Evolutionary conservation across 768 basidiomycete species (phyloP).

Genomic region (Macrolepiota dolichaula): DNA sequence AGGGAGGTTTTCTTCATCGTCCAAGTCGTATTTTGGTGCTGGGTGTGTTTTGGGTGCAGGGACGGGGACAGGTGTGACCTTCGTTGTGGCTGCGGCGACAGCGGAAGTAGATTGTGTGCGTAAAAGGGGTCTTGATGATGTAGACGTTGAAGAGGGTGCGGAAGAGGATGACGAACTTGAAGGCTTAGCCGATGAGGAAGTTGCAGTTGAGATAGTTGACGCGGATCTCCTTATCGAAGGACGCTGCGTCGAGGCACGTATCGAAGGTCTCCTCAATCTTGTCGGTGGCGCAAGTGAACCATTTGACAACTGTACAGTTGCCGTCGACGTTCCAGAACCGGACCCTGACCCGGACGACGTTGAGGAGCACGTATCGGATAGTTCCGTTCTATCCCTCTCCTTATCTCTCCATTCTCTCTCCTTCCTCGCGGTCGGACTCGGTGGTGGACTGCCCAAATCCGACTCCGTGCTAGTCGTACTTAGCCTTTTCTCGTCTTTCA

Average conservation of each 20-base stretch:
- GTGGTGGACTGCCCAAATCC: conserved; percentile 34
- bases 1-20: conserved; percentile 82
- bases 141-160: conserved; percentile 13
- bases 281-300: neutral
- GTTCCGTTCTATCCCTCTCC: conserved; percentile 14
- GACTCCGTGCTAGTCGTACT: conserved; percentile 22
- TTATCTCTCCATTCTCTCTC: conserved; percentile 32
- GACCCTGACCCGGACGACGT: conserved; percentile 13
- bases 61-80: conserved; percentile 19
- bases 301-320: conserved; percentile 2
- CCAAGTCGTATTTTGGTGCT: conserved; percentile 58
- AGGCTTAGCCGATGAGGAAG: conserved; percentile 11
- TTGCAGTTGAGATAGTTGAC: conserved; percentile 14
- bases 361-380: conserved; percentile 6
- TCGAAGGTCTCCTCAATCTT: conserved; percentile 30
- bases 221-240: conserved; percentile 20
- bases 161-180: conserved; percentile 11
- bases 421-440: conserved; percentile 45
- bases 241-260: conserved; percentile 37
- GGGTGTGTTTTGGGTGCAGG: conserved; percentile 19
- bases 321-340: conserved; percentile 3
- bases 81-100: neutral
- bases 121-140: conserved; percentile 15
- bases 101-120: neutral
- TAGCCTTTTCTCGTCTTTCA: conserved; percentile 17